phyloP scores from a whole-genome alignment of 2,329 filamentous ascomycete genomes.

The Hypoxylon sp. region DNA sequence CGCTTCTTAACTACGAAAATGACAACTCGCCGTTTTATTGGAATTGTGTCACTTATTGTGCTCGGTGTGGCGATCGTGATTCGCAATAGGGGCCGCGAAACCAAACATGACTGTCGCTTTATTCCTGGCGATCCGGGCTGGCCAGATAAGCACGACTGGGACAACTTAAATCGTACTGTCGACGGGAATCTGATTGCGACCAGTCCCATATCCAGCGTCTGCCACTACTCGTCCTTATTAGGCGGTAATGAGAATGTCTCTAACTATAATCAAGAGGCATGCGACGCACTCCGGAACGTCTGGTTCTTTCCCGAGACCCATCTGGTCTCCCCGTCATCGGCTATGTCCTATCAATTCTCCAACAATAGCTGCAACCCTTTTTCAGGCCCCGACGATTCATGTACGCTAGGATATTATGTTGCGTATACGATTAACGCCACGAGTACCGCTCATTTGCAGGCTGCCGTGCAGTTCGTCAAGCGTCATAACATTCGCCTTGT shows the following conservation, averaged over 20 bases:
- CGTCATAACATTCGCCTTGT: conserved; percentile 58
- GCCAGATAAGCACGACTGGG: conserved; percentile 65
- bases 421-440: conserved; percentile 50
- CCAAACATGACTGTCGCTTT: conserved; percentile 57
- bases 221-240: conserved; percentile 59
- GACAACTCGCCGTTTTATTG: background rate
- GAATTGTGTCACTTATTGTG: conserved; percentile 3
- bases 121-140: conserved; percentile 69
- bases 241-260: conserved; percentile 23
- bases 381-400: conserved; percentile 59
- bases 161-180: conserved; percentile 66
- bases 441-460: conserved; percentile 30
- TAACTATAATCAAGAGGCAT: conserved; percentile 58
- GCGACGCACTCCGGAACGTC: conserved; percentile 28
- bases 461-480: conserved; percentile 53
- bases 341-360: conserved; percentile 49
- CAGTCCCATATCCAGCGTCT: conserved; percentile 66
- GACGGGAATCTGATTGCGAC: conserved; percentile 67
- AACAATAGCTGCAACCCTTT: conserved; percentile 59
- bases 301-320: conserved; percentile 42
- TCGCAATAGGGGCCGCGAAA: background rate
- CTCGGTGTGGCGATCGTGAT: background rate
- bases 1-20: background rate
- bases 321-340: conserved; percentile 27
- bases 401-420: conserved; percentile 57